These are phyloP conservation scores for Cutaneotrichosporon curvatum DNA, from an alignment of 1,284 basidiomycete genomes.

Conservation along the genomic window DNA sequence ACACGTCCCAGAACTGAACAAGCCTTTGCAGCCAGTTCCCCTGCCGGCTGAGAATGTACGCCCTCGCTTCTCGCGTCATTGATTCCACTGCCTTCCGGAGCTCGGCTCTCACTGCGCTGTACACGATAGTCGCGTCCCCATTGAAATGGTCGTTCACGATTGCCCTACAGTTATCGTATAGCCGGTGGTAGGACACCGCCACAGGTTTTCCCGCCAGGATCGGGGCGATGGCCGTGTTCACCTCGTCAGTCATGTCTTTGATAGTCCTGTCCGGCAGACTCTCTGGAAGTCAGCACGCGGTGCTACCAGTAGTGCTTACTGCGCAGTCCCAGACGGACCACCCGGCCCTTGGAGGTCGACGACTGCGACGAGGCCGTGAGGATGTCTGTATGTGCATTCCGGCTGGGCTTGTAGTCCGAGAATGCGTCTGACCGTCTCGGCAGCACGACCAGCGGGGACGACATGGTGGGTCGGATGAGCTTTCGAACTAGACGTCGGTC, in stretches of 20 bases:
- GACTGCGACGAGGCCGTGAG: constrained; percentile 10
- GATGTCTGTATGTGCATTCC: constrained; percentile 36
- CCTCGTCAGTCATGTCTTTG: not conserved
- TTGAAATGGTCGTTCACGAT: constrained; percentile 24
- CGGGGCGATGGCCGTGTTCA: constrained; percentile 10
- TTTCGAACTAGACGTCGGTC: not conserved
- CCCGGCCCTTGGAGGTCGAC: constrained; percentile 6
- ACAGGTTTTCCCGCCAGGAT: constrained; percentile 26
- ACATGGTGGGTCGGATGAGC: not conserved
- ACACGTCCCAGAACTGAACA: constrained; percentile 24
- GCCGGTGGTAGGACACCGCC: constrained; percentile 22
- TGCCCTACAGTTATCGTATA: constrained; percentile 23
- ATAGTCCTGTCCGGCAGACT: not conserved
- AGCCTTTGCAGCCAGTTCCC: constrained; percentile 25
- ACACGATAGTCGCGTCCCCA: constrained; percentile 20
- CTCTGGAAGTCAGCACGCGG: not conserved
- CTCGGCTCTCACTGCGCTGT: constrained; percentile 10
- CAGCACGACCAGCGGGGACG: constrained; percentile 25
- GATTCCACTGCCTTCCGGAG: not conserved
- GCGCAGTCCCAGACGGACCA: constrained; percentile 19
- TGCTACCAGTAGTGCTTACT: constrained; percentile 13
- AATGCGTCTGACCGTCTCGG: constrained; percentile 28
- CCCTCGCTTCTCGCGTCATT: constrained; percentile 13
- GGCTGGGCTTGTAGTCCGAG: constrained; percentile 28
- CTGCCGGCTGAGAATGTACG: constrained; percentile 26